phyloP scores from a whole-genome alignment of 306 rosid species.

The Hylodesmum podocarpum region DNA sequence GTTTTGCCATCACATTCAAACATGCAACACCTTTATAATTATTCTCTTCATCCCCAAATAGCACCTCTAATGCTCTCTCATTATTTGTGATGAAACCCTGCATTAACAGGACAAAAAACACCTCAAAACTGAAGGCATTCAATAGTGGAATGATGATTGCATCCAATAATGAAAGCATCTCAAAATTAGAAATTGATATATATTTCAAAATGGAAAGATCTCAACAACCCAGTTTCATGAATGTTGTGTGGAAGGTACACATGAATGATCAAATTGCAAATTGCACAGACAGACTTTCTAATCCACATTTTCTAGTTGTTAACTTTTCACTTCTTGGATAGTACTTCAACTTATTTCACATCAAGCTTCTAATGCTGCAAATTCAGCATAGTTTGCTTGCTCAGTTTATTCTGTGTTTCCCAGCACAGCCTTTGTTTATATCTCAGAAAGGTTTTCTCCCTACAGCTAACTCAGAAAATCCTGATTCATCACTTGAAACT shows the following conservation, averaged over 20 bases:
- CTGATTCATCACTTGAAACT: conserved; percentile 13
- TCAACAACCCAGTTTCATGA: neutral
- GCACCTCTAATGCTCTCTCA: conserved; percentile 87
- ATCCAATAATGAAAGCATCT: neutral
- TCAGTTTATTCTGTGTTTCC: conserved; percentile 1
- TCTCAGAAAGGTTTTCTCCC: conserved; percentile 8
- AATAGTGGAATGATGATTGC: conserved; percentile 21
- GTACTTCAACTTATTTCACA: neutral
- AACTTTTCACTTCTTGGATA: neutral
- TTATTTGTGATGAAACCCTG: conserved; percentile 92
- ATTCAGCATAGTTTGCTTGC: neutral
- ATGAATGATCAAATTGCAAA: conserved; percentile 27
- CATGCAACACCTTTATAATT: conserved; percentile 63
- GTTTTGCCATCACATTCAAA: conserved; percentile 77
- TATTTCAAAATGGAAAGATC: conserved; percentile 3
- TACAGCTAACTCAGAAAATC: neutral
- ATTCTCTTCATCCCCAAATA: conserved; percentile 84
- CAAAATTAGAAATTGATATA: conserved; percentile 1
- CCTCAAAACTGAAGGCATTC: conserved; percentile 15
- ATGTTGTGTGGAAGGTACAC: neutral
- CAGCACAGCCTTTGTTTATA: conserved; percentile 7
- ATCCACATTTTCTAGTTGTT: conserved; percentile 22
- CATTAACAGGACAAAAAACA: conserved; percentile 24
- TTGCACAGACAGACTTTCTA: neutral
- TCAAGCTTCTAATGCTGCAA: neutral